phyloP scores from a whole-genome alignment of 2,329 filamentous ascomycete species.

The Aspergillus viridinutans region DNA sequence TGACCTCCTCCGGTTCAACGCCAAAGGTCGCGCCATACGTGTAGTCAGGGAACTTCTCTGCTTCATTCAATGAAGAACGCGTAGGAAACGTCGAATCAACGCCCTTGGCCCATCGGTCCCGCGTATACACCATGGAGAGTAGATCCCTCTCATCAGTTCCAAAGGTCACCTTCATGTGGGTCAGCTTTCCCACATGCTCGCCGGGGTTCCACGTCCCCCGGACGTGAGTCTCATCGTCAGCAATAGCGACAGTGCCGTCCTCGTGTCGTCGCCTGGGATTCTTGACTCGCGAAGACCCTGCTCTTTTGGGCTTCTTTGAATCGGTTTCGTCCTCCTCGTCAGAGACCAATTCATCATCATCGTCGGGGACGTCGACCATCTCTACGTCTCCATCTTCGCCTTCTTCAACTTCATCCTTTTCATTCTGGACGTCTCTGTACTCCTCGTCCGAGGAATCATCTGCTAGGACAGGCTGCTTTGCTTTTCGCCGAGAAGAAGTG shows the following conservation, averaged over 20 bases:
- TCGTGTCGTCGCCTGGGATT: conserved; percentile 12
- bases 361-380: not conserved
- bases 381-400: conserved; percentile 9
- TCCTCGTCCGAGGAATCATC: conserved; percentile 33
- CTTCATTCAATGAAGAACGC: conserved; percentile 33
- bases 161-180: conserved; percentile 48
- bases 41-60: conserved; percentile 28
- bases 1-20: conserved; percentile 36
- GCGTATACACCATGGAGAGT: conserved; percentile 44
- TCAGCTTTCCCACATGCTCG: conserved; percentile 38
- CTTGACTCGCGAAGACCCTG: conserved; percentile 1
- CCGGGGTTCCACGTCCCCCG: conserved; percentile 35
- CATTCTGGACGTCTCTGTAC: conserved; percentile 23
- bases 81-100: conserved; percentile 50
- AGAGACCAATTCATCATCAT: conserved; percentile 3
- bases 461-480: conserved; percentile 10
- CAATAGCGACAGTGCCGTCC: conserved; percentile 16
- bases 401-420: conserved; percentile 16
- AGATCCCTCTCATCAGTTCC: conserved; percentile 49
- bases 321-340: conserved; percentile 5
- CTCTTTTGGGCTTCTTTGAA: conserved; percentile 6
- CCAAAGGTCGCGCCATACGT: conserved; percentile 43
- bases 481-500: conserved; percentile 10
- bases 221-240: conserved; percentile 28
- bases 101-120: conserved; percentile 47